A percentile compares a stretch with the other conserved stretches of the same genome.
Evolutionary conservation across 306 rosid genomes (phyloP).

Genomic region (Fagus sylvatica): DNA sequence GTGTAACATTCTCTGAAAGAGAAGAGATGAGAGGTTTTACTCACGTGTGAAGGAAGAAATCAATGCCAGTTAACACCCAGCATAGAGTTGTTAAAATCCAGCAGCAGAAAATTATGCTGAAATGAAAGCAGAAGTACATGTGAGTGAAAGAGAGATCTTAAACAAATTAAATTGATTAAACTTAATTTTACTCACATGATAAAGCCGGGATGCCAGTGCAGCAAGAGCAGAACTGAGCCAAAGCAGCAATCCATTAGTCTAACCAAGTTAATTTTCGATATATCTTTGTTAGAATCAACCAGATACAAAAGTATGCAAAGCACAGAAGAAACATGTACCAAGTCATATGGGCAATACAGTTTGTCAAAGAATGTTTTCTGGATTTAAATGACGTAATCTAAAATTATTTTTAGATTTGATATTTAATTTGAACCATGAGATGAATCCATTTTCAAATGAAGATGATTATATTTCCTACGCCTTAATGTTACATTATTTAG

Average conservation of each 20-base stretch:
- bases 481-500: no score
- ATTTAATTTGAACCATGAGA: no score
- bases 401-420: no score
- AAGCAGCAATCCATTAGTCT: conserved; percentile 35
- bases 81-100: conserved; percentile 64
- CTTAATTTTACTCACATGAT: conserved; percentile 42
- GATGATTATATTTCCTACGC: no score
- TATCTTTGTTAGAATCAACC: not conserved
- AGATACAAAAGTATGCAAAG: not conserved
- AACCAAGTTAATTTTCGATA: conserved; percentile 10
- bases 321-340: not conserved
- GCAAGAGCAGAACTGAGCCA: conserved; percentile 51
- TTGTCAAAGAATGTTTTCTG: no score
- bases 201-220: conserved; percentile 75
- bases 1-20: not conserved
- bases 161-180: not conserved
- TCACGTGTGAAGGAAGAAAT: conserved; percentile 66
- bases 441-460: no score
- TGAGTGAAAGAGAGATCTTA: not conserved
- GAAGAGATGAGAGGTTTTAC: conserved; percentile 20
- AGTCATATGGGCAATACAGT: not conserved
- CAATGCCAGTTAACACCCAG: conserved; percentile 70
- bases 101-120: conserved; percentile 59
- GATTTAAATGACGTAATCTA: no score
- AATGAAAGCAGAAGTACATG: conserved; percentile 12